phyloP scores from a whole-genome alignment of 192 early-diverging fungal species.

The Spinellus fusiger region DNA sequence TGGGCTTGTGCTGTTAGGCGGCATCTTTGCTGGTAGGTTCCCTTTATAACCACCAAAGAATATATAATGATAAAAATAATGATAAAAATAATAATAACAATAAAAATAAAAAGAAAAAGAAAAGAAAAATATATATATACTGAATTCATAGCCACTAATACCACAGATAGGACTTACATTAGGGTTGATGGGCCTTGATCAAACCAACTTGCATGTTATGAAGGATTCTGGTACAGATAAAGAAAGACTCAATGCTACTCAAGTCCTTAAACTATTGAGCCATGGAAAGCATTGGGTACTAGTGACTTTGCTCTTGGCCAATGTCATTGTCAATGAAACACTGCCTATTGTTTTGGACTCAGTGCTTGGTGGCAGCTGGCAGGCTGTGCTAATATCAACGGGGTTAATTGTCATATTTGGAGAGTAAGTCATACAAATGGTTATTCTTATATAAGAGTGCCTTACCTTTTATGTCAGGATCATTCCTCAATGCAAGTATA shows the following conservation, averaged over 20 bases:
- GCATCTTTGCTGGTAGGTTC: slow-evolving; percentile 68
- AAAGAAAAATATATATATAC: not conserved
- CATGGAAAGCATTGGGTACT: slow-evolving; percentile 81
- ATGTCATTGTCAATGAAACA: slow-evolving; percentile 94
- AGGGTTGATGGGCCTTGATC: slow-evolving; percentile 61
- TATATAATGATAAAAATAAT: not conserved
- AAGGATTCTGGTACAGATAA: slow-evolving; percentile 63
- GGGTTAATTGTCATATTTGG: slow-evolving; percentile 92
- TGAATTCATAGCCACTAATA: not conserved
- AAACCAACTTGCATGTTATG: slow-evolving; percentile 75
- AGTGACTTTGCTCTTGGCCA: slow-evolving; percentile 87
- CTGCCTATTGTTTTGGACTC: slow-evolving; percentile 81
- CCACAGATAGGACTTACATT: slow-evolving; percentile 19
- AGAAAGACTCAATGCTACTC: slow-evolving; percentile 67
- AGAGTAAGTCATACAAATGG: slow-evolving; percentile 50
- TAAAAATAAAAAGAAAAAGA: not conserved
- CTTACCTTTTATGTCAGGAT: slow-evolving; percentile 34
- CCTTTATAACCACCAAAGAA: slow-evolving; percentile 12
- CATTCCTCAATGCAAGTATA: slow-evolving; percentile 65
- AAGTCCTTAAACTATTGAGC: slow-evolving; percentile 36
- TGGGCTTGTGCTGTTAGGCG: slow-evolving; percentile 72
- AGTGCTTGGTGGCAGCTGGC: slow-evolving; percentile 67
- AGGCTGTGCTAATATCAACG: slow-evolving; percentile 85
- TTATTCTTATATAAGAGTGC: slow-evolving; percentile 4
- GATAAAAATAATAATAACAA: not conserved